phyloP scores from a whole-genome alignment of 345 rosid genomes.

The Syzygium oleosum region DNA sequence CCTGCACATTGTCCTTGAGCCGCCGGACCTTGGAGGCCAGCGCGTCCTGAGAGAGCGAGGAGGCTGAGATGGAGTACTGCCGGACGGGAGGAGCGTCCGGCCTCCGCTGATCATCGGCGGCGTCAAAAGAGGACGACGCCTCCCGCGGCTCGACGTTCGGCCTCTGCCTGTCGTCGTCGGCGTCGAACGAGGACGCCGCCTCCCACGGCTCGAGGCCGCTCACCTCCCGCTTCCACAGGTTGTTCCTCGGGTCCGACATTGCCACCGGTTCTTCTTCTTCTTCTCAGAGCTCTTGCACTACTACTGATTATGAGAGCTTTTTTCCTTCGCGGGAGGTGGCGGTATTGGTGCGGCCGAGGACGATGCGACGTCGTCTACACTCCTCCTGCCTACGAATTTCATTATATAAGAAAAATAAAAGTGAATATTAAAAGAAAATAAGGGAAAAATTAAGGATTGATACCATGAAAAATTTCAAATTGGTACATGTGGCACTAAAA shows the following conservation, averaged over 20 bases:
- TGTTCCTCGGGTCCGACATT: constrained; percentile 62
- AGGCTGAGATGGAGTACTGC: constrained; percentile 44
- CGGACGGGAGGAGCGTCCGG: background rate
- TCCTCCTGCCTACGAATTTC: too few relatives aligned
- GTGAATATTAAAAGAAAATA: too few relatives aligned
- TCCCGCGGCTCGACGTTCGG: background rate
- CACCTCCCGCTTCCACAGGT: constrained; percentile 95
- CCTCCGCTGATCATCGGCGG: too few relatives aligned
- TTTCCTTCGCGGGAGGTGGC: background rate
- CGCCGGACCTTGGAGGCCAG: constrained; percentile 39
- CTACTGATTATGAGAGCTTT: background rate
- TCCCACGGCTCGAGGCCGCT: constrained; percentile 81
- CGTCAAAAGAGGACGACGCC: constrained; percentile 14
- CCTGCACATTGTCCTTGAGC: constrained; percentile 41
- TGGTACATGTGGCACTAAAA: too few relatives aligned
- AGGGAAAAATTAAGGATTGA: too few relatives aligned
- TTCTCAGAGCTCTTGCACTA: background rate
- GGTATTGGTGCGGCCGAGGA: background rate
- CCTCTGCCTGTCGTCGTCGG: constrained; percentile 24
- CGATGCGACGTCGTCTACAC: background rate
- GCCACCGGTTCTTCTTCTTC: background rate
- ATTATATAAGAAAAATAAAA: too few relatives aligned
- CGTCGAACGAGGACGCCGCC: constrained; percentile 14
- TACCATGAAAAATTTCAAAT: too few relatives aligned
- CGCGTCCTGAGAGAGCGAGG: constrained; percentile 16